Conservation (phyloP, 164 flowering plant genomes). For the Vitis labrusca region DNA sequence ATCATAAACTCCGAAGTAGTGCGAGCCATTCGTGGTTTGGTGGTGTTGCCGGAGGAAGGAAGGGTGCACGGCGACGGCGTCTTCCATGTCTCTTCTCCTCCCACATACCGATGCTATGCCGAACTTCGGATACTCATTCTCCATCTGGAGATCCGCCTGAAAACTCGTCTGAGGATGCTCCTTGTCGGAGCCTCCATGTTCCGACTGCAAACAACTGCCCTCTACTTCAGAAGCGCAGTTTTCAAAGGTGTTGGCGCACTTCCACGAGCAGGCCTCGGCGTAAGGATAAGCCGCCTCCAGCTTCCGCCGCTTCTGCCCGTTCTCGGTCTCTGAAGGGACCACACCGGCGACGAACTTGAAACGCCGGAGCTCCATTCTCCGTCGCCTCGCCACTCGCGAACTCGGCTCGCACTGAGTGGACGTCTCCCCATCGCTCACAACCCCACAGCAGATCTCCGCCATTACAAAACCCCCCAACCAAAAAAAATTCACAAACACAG, state of each 20-base stretch:
- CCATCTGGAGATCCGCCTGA: neutral
- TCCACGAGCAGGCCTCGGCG: constrained; percentile 11
- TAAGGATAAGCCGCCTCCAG: neutral
- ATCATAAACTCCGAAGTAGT: constrained; percentile 81
- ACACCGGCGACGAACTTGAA: constrained; percentile 32
- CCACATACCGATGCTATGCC: constrained; percentile 74
- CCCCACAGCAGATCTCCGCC: constrained; percentile 52
- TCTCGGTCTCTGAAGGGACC: constrained; percentile 5
- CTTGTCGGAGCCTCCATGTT: no score
- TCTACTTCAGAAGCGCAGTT: constrained; percentile 1
- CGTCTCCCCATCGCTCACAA: constrained; percentile 31
- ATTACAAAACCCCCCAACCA: constrained; percentile 7
- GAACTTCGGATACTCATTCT: constrained; percentile 26
- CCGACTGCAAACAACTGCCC: no score
- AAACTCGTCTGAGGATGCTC: neutral
- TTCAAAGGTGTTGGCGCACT: constrained; percentile 21
- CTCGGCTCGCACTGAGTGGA: constrained; percentile 25
- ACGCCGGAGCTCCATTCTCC: constrained; percentile 53
- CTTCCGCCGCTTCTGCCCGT: constrained; percentile 25
- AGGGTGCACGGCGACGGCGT: constrained; percentile 57
- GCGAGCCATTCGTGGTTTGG: constrained; percentile 16
- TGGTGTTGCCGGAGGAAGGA: constrained; percentile 22
- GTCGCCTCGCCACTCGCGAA: constrained; percentile 40
- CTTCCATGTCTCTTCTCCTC: constrained; percentile 78
- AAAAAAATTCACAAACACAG: no score